Evolutionary conservation across 345 rosid genomes (phyloP).

Genomic region (Rhodamnia argentea): DNA sequence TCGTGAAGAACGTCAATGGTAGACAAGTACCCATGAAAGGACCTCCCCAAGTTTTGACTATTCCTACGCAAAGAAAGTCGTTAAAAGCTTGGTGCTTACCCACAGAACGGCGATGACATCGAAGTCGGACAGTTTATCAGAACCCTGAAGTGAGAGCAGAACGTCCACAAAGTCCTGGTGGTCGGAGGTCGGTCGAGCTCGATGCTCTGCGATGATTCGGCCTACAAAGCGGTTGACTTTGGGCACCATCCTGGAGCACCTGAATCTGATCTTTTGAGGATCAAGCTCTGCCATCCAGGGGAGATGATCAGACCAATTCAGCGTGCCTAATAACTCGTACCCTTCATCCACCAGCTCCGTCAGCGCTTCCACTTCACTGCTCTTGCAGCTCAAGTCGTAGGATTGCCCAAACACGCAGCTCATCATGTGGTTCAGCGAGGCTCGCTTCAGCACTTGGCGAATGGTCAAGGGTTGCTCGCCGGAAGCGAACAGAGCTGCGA

Average conservation of each 20-base stretch:
- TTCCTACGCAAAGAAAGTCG: not conserved
- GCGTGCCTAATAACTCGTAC: conserved; percentile 31
- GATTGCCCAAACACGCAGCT: conserved; percentile 32
- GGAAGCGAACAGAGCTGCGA: conserved; percentile 1
- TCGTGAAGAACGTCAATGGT: not conserved
- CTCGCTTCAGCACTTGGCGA: conserved; percentile 25
- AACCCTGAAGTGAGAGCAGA: conserved; percentile 25
- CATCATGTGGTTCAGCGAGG: conserved; percentile 52
- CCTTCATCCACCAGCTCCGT: conserved; percentile 43
- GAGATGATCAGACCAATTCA: conserved; percentile 48
- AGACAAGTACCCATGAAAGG: not conserved
- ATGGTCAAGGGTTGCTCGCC: conserved; percentile 1
- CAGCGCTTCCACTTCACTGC: conserved; percentile 1
- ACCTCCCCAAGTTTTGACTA: conserved; percentile 20
- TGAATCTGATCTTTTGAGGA: conserved; percentile 25
- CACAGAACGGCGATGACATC: conserved; percentile 43
- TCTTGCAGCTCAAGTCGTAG: conserved; percentile 7
- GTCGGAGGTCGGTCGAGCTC: not conserved
- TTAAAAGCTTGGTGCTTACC: conserved; percentile 12
- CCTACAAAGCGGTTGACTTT: conserved; percentile 33
- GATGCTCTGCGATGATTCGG: conserved; percentile 18
- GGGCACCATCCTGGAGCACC: conserved; percentile 34
- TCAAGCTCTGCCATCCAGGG: conserved; percentile 38
- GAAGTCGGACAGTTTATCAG: conserved; percentile 19
- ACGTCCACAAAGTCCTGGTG: conserved; percentile 34